Evolutionary conservation across 345 rosid species (phyloP).

Genomic region (Eucalyptus cloeziana): DNA sequence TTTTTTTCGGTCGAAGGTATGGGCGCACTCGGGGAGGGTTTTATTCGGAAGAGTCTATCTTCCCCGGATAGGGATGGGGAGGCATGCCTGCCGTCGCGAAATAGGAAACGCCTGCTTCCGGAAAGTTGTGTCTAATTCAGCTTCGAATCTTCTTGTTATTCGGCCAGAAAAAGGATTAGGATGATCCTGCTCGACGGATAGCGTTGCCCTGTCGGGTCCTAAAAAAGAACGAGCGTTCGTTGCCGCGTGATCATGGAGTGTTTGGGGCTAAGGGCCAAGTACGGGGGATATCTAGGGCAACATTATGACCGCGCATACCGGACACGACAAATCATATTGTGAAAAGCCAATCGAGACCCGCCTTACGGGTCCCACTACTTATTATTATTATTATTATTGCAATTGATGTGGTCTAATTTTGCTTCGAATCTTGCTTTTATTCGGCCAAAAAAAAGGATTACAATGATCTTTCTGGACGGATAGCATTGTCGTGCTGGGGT

Average conservation of each 20-base stretch:
- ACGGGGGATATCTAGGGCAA: not conserved
- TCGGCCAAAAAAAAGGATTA: not conserved
- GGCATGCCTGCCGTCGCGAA: not conserved
- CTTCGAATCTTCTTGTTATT: not conserved
- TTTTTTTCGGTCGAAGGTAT: not conserved
- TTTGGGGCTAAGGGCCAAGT: not conserved
- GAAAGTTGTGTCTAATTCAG: not conserved
- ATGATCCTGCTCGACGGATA: not conserved
- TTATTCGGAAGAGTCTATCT: not conserved
- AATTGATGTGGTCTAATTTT: no score
- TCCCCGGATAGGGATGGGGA: not conserved
- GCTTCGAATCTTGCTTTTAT: not conserved
- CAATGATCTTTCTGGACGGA: not conserved
- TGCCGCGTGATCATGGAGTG: not conserved
- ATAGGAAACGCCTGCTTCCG: not conserved
- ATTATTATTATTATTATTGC: rapidly evolving
- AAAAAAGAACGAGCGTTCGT: not conserved
- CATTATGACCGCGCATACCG: rapidly evolving
- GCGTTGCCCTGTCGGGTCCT: not conserved
- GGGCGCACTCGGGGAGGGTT: not conserved
- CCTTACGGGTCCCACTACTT: not conserved
- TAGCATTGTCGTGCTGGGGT: no score
- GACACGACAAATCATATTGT: not conserved
- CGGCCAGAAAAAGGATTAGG: not conserved
- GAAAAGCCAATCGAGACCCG: not conserved